Base-by-base conservation (phyloP, 1,139 yeast species). In the Suhomyces bokatorum region DNA sequence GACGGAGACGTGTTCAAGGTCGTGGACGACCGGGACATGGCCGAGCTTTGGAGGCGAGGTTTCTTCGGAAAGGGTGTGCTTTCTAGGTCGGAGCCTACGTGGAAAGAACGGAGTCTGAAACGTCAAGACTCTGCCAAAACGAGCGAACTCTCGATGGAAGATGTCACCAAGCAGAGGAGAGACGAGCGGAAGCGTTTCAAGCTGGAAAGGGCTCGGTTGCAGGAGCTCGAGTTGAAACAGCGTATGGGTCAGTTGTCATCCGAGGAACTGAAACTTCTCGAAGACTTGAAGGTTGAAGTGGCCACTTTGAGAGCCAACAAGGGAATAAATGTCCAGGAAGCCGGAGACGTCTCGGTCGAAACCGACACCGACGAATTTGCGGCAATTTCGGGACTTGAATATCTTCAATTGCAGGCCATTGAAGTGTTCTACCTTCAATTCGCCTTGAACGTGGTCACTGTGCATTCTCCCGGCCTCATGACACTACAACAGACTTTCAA, bases 51-150 rank as follows among this genome's bases (percentile, higher is more conserved):
- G 98, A 67, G 75, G 27, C 78, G 78, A 57, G 99, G 99, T 0
- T 93, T 90, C 60, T 95, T 89, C 59, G 99, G 99, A 9, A 93
- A 93, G 57, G 99, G 99, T 2, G 77, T 80, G 4, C 69, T 90
- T 40, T 87, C 96, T 30, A 73, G 99, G 52, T 86, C 96, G 47
- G 97, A 93, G 57, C 97, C 99, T 0, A 82, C 96, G 0, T 93
- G 98, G 98, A 66, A 63, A 37, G 72, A 72, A 12, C 75, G 98
- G 44, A 82, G 88, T 1, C 54, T 52, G 13, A 68, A 75, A 27
- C 68, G 86, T 40, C 55, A 67, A 38, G 50, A 66, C 45, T 45
- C 65, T 44, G 61, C 60, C 27, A 50, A 66, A 16, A 74, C 81
- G 10, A 72, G 84, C 43, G 44, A 35, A 10, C 30, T 46, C 5